Evolutionary conservation across 2,329 filamentous ascomycete species (phyloP).

Genomic region (Sordariomycetes sp.): DNA sequence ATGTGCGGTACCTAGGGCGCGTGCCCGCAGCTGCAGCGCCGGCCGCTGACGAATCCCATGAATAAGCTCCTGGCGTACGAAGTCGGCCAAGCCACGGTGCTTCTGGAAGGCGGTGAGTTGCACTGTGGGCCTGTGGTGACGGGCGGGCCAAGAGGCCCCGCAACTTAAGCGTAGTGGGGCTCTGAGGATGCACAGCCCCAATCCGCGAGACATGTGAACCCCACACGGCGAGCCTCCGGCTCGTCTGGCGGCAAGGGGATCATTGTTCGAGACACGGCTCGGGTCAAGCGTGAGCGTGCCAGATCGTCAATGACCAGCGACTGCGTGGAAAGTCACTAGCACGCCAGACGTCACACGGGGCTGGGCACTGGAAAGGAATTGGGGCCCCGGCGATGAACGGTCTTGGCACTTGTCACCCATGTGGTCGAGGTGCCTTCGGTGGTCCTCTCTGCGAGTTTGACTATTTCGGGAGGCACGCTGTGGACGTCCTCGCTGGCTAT

Average conservation of each 20-base stretch:
- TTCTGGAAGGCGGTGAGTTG: background rate
- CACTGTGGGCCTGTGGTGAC: background rate
- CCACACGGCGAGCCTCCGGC: background rate
- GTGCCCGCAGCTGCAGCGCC: background rate
- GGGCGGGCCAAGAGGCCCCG: background rate
- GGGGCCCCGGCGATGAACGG: too few species aligned
- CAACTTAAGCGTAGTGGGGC: background rate
- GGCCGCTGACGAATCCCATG: background rate
- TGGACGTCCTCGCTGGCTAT: too few species aligned
- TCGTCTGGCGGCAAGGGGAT: background rate
- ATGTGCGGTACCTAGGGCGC: background rate
- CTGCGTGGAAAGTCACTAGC: background rate
- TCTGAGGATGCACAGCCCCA: background rate
- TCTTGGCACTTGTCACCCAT: too few species aligned
- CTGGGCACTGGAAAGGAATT: too few species aligned
- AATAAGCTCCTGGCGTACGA: background rate
- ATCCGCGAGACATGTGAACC: background rate
- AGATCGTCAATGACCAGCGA: background rate
- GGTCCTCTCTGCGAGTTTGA: too few species aligned
- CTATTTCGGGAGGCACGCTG: too few species aligned
- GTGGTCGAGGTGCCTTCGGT: too few species aligned
- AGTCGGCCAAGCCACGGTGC: background rate
- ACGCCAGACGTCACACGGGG: too few species aligned
- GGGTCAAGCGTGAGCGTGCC: background rate
- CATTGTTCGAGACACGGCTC: background rate